Evolutionary conservation across 306 rosid species (phyloP), one percentile per base, ranked within the genome.

Genomic region (Quercus berberidifolia): DNA sequence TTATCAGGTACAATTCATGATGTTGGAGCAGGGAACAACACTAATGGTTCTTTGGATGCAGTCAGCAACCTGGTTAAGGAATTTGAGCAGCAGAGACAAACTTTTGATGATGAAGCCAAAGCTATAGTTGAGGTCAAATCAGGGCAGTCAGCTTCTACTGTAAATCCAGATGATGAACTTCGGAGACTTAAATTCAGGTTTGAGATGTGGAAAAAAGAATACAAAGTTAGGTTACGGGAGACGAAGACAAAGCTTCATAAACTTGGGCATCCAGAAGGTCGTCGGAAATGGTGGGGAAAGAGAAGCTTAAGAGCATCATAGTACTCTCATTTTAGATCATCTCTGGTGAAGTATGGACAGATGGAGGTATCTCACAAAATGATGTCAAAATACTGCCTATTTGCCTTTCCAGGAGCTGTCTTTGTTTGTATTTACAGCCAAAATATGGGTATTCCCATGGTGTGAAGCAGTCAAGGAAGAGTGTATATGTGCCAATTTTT

Each of bases 161-260:
- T 56, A 18, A 88, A 86, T 78, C 69, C 93, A 4, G 81, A 82
- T 28, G 97, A 88, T 9, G 98, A 96, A 55, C 80, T 90, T 64
- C 78, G 88, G 54, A 92, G 80, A 83, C 91, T 96, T 73, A 91
- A 86, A 79, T 82, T 75, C 49, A 85, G 77, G 63, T 96, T 96
- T 30, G 92, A 91, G 80, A 83, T 69, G 35, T 96, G 99, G 99
- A 96, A 91, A 86, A 96, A 90, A 82, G 99, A 96, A 54, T 96
- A 90, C 87, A 93, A 90, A 86, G 76, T 72, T 19, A 89, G 93
- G 78, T 85, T 96, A 69, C 76, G 87, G 20, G 96, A 86, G 49
- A 75, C 92, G 21, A 96, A 91, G 83, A 70, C 79, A 25, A 93
- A 80, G 87, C 82, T 91, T 80, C 81, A 76, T 17, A 91, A 82